phyloP scores from a whole-genome alignment of 1,284 basidiomycete genomes.

The Heterobasidion annosum region DNA sequence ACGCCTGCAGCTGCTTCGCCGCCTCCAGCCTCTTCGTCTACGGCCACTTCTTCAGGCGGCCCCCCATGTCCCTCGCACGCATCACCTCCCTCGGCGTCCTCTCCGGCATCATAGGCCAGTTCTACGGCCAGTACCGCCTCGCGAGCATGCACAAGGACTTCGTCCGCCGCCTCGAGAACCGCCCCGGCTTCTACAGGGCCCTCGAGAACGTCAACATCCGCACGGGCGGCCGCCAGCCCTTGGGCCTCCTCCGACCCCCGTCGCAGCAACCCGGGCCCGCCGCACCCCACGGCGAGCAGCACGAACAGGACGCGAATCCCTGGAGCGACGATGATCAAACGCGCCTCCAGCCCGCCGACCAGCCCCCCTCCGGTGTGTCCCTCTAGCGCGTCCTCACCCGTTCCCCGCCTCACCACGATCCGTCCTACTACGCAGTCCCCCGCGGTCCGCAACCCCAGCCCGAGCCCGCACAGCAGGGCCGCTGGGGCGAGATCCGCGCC shows the following conservation, averaged over 20 bases:
- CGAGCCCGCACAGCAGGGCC: constrained; percentile 21
- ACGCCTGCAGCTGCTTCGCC: not conserved
- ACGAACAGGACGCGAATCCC: not conserved
- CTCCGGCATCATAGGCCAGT: constrained; percentile 10
- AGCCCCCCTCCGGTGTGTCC: too few relatives aligned
- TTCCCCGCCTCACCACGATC: too few relatives aligned
- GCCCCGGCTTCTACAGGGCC: constrained; percentile 28
- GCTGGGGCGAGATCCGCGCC: constrained; percentile 58
- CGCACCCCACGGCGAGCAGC: not conserved
- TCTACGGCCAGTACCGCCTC: constrained; percentile 13
- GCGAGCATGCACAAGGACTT: constrained; percentile 26
- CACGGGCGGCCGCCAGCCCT: constrained; percentile 11
- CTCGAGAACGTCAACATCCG: constrained; percentile 26
- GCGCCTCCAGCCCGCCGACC: too few relatives aligned
- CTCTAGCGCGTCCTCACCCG: too few relatives aligned
- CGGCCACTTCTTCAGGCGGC: constrained; percentile 3
- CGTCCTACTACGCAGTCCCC: not conserved
- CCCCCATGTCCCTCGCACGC: constrained; percentile 10
- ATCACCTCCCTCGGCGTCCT: constrained; percentile 6
- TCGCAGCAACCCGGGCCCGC: constrained; percentile 3
- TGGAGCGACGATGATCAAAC: not conserved
- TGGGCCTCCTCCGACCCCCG: constrained; percentile 8
- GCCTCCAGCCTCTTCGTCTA: constrained; percentile 1
- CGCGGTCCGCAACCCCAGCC: constrained; percentile 8
- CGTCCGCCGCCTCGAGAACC: constrained; percentile 36